Percentiles rank a stretch among this genome's conserved stretches.
These are phyloP conservation scores for Pseudopyrenochaeta lycopersici DNA, from an alignment of 2,329 filamentous ascomycete genomes.

Conservation along the genomic window DNA sequence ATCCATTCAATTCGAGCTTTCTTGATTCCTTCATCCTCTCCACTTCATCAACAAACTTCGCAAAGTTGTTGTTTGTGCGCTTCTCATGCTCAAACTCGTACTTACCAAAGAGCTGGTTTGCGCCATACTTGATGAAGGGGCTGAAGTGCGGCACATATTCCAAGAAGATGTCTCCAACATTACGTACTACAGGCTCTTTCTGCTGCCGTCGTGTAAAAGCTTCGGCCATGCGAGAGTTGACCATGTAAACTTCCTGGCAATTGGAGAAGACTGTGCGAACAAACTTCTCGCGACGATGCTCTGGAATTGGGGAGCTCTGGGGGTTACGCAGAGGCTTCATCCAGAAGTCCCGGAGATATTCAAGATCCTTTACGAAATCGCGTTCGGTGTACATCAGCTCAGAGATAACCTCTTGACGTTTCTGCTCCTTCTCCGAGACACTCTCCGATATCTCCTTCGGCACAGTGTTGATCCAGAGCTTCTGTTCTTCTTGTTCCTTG, in stretches of 20 bases:
- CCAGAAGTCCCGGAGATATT: constrained; percentile 98
- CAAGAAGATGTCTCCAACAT: constrained; percentile 92
- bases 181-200: constrained; percentile 85
- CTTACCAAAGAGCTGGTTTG: constrained; percentile 94
- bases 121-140: constrained; percentile 95
- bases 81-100: constrained; percentile 98
- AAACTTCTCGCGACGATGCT: constrained; percentile 86
- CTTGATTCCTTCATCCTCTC: constrained; percentile 95
- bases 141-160: constrained; percentile 92
- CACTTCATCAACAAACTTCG: constrained; percentile 94
- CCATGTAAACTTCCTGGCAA: constrained; percentile 90
- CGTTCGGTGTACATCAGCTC: constrained; percentile 98
- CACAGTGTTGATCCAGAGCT: constrained; percentile 99
- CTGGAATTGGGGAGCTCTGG: constrained; percentile 81
- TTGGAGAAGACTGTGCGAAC: constrained; percentile 96
- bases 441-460: constrained; percentile 93
- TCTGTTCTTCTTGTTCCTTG: constrained; percentile 92
- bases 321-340: constrained; percentile 84
- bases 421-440: constrained; percentile 91
- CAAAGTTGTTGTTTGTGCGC: constrained; percentile 82
- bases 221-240: constrained; percentile 89
- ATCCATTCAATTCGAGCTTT: constrained; percentile 96
- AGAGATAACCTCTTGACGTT: constrained; percentile 96
- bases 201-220: constrained; percentile 91
- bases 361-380: constrained; percentile 98